phyloP scores from a whole-genome alignment of 148 eudicot species.

The Bassia scoparia region DNA sequence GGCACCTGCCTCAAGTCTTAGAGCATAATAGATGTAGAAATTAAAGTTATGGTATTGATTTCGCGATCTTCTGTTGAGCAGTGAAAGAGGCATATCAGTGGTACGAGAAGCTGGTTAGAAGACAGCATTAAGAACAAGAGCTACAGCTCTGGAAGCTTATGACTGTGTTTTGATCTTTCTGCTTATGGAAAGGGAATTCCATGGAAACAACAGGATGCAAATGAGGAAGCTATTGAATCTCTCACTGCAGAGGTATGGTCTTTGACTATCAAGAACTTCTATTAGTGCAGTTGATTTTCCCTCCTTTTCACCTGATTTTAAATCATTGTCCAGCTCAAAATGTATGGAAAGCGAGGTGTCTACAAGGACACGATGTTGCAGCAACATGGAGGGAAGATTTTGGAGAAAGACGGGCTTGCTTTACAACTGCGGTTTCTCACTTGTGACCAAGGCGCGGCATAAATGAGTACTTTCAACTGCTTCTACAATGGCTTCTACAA shows the following conservation, averaged over 20 bases:
- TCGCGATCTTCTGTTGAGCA: constrained; percentile 4
- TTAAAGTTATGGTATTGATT: not conserved
- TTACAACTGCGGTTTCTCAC: constrained; percentile 61
- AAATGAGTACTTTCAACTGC: constrained; percentile 39
- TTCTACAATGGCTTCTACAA: not conserved
- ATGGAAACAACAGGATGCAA: constrained; percentile 54
- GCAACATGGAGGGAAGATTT: constrained; percentile 60
- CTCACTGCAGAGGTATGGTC: constrained; percentile 51
- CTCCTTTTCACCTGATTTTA: not conserved
- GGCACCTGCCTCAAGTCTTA: not conserved
- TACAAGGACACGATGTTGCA: constrained; percentile 73
- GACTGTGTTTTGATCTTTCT: constrained; percentile 53
- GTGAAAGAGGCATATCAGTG: constrained; percentile 62
- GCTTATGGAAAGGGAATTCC: constrained; percentile 59
- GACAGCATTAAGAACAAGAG: constrained; percentile 67
- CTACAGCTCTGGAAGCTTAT: constrained; percentile 59
- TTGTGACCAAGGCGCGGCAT: constrained; percentile 44
- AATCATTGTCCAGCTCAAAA: constrained; percentile 43
- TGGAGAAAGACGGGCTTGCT: constrained; percentile 71
- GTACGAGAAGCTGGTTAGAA: constrained; percentile 74
- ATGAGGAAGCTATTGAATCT: constrained; percentile 63
- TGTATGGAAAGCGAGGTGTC: constrained; percentile 81
- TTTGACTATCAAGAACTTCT: not conserved
- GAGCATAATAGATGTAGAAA: not conserved
- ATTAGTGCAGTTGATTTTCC: not conserved